Evolutionary conservation across 2,329 filamentous ascomycete species (phyloP), one percentile per base, ranked within the genome.

Genomic region (Microascus cirrosus): DNA sequence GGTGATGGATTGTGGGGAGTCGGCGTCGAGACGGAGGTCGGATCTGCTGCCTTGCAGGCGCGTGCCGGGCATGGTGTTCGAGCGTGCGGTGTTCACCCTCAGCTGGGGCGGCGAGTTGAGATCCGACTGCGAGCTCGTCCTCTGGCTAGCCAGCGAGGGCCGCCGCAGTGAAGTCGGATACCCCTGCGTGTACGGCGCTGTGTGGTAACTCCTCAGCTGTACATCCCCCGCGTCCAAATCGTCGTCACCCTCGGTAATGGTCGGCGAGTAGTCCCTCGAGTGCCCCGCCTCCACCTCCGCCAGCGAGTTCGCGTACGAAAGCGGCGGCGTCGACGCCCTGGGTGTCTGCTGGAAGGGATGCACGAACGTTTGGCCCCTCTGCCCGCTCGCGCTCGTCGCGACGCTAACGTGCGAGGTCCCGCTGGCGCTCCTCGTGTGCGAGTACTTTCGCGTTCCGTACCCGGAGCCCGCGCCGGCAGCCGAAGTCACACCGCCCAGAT

Each of bases 301-400:
- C 51, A 79, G 69, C 8, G 81, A 82, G 66, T 80, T 80, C 62
- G 80, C 76, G 66, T 83, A 83, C 25, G 80, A 78, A 60, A 83
- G 65, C 10, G 82, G 81, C 55, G 82, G 81, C 60, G 82, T 84
- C 53, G 80, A 79, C 1, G 81, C 81, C 48, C 80, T 77, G 35
- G 83, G 83, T 10, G 75, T 84, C 69, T 85, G 83, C 66, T 85
- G 81, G 62, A 84, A 85, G 28, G 83, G 83, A 65, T 86, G 83
- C 22, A 85, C 75, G 65, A 86, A 85, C 35, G 74, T 70, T 59
- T 74, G 74, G 24, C 51, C 60, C 55, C 68, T 63, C 57, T 67
- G 69, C 50, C 69, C 75, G 63, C 80, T 84, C 61, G 73, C 77
- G 55, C 76, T 77, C 28, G 80, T 82, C 8, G 78, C 75, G 57